A percentile compares a stretch with the other conserved stretches of the same genome.
phyloP scores from a whole-genome alignment of 371 early-diverging fungal genomes.

The Syncephalastrum sp. region DNA sequence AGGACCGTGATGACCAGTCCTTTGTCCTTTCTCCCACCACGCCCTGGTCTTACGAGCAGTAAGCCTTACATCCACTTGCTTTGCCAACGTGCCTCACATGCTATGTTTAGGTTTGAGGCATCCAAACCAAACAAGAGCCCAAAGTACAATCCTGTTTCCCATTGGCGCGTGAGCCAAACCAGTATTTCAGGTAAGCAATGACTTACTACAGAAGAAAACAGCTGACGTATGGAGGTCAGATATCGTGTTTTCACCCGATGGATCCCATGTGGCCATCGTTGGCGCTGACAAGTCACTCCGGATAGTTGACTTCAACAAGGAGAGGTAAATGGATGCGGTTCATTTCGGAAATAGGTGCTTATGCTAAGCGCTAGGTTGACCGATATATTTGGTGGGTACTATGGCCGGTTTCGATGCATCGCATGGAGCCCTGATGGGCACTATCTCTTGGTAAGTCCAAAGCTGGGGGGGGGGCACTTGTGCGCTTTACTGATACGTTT shows the following conservation, averaged over 20 bases:
- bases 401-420: constrained; percentile 84
- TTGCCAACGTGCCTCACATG: too few species aligned
- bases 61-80: too few species aligned
- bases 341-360: not conserved
- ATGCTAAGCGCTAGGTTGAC: constrained; percentile 36
- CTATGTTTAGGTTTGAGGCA: constrained; percentile 13
- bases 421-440: constrained; percentile 94
- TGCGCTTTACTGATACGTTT: not conserved
- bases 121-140: constrained; percentile 19
- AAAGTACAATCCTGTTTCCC: constrained; percentile 74
- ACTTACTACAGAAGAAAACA: not conserved
- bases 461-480: not conserved
- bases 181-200: constrained; percentile 62
- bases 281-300: constrained; percentile 77
- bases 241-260: constrained; percentile 86
- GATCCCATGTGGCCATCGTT: constrained; percentile 77
- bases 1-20: too few species aligned
- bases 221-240: constrained; percentile 31
- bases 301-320: constrained; percentile 72
- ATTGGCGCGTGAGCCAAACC: constrained; percentile 69
- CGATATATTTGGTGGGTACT: constrained; percentile 77
- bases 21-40: too few species aligned
- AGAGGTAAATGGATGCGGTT: constrained; percentile 36
- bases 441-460: constrained; percentile 74
- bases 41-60: too few species aligned